Percentiles rank a stretch among this genome's conserved stretches.
phyloP scores from a whole-genome alignment of 75 land plant species.

The Pinus albicaulis region DNA sequence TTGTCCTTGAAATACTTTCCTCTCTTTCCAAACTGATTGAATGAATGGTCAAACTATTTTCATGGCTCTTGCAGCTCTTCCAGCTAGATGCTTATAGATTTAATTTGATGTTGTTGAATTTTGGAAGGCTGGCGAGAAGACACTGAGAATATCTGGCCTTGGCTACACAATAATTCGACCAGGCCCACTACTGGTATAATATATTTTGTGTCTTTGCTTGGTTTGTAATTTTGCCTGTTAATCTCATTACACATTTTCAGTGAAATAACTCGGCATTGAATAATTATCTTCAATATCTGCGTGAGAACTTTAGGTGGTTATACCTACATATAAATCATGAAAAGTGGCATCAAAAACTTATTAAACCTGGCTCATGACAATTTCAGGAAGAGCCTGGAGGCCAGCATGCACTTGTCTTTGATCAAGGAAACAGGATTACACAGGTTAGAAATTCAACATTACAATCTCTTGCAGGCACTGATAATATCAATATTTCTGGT shows the following conservation, averaged over 20 bases:
- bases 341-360: conserved; percentile 8
- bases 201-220: not conserved
- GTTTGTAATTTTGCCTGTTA: not conserved
- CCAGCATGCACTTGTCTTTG: conserved; percentile 94
- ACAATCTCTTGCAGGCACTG: not conserved
- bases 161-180: conserved; percentile 97
- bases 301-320: not conserved
- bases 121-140: conserved; percentile 89
- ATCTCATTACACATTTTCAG: not conserved
- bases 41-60: not conserved
- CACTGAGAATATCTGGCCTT: conserved; percentile 91
- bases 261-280: not conserved
- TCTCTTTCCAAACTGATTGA: not conserved
- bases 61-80: conserved; percentile 2
- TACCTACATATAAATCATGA: not conserved
- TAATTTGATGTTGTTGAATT: not conserved
- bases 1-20: not conserved
- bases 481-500: not conserved
- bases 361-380: not conserved
- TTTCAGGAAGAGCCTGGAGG: conserved; percentile 98
- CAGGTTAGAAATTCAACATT: conserved; percentile 42
- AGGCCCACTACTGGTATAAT: conserved; percentile 81
- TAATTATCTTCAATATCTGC: not conserved
- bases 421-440: conserved; percentile 96
- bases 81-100: not conserved